Evolutionary conservation across 768 basidiomycete species (phyloP), one percentile per base, ranked within the genome.

Genomic region (Kwoniella shandongensis): DNA sequence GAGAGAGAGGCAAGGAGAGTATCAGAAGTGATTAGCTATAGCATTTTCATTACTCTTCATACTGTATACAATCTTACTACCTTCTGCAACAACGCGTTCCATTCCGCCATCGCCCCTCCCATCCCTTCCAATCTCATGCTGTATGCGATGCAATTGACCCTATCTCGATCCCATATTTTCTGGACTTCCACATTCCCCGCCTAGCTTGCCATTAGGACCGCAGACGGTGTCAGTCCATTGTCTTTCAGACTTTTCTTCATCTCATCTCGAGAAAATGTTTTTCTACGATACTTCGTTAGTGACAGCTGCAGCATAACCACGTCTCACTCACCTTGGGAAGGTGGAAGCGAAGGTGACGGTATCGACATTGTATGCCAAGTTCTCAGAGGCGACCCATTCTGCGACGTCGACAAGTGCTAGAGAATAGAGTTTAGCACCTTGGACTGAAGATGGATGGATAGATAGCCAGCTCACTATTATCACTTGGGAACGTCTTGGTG

Each of bases 141-240:
- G 32, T 13, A 32, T 32, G 13, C 32, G 13, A 32, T 32, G 32
- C 32, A 13, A 32, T n/a, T n/a, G n/a, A n/a, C n/a, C n/a, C n/a
- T n/a, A n/a, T n/a, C 32, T 13, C 32, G 32, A 13, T 32, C 32
- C 7, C 7, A 13, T 13, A 6, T 35, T 2, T 17, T 35, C 26
- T 36, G 32, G 20, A 3, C 40, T 40, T 44, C 3, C 22, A 26
- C 29, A 10, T n/a, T 12, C 42, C n/a, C 3, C 6, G 25, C 44
- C 47, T 39, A 71, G 52, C 64, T 72, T 15, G 70, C 70, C 54
- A 64, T 66, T 23, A 72, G 45, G 13, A 91, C 91, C 49, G 92
- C 91, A 51, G 90, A 92, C 1, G 92, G 92, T 18, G 91, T 92
- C 59, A 97, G 79, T 4, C 90, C 92, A 26, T 94, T 82, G 54